A percentile compares a stretch with the other conserved stretches of the same genome.
phyloP scores from a whole-genome alignment of 805 yeast species.

The Kregervanrija fluxuum region DNA sequence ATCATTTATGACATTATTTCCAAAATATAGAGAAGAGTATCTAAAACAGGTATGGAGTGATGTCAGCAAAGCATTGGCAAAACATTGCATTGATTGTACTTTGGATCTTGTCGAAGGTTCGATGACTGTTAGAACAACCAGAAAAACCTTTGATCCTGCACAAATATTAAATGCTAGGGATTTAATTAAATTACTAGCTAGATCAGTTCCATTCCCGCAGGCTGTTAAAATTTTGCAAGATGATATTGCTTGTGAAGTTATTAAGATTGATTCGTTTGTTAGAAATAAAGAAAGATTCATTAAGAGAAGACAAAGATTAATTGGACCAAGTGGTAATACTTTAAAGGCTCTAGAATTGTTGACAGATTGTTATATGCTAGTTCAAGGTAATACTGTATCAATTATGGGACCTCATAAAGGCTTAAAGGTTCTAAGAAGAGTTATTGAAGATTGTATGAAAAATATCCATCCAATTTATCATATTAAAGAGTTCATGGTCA shows the following conservation, averaged over 20 bases:
- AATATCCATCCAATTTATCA: constrained; percentile 97
- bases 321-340: constrained; percentile 97
- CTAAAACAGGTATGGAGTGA: constrained; percentile 89
- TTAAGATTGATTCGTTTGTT: constrained; percentile 87
- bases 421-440: constrained; percentile 82
- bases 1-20: constrained; percentile 89
- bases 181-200: constrained; percentile 82
- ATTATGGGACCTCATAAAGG: constrained; percentile 97
- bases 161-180: constrained; percentile 91
- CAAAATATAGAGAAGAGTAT: constrained; percentile 91
- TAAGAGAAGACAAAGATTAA: constrained; percentile 91
- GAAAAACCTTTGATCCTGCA: constrained; percentile 94
- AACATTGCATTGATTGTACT: constrained; percentile 71
- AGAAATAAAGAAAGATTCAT: constrained; percentile 88
- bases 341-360: constrained; percentile 89
- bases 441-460: constrained; percentile 96
- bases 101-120: constrained; percentile 92
- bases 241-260: constrained; percentile 91
- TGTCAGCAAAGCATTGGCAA: constrained; percentile 72
- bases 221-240: constrained; percentile 88
- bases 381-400: constrained; percentile 95
- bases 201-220: constrained; percentile 96
- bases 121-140: constrained; percentile 93
- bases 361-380: constrained; percentile 92
- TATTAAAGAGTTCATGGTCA: constrained; percentile 95